Evolutionary conservation across 495 filamentous ascomycete species (phyloP).

Genomic region (Pyronema domesticum): DNA sequence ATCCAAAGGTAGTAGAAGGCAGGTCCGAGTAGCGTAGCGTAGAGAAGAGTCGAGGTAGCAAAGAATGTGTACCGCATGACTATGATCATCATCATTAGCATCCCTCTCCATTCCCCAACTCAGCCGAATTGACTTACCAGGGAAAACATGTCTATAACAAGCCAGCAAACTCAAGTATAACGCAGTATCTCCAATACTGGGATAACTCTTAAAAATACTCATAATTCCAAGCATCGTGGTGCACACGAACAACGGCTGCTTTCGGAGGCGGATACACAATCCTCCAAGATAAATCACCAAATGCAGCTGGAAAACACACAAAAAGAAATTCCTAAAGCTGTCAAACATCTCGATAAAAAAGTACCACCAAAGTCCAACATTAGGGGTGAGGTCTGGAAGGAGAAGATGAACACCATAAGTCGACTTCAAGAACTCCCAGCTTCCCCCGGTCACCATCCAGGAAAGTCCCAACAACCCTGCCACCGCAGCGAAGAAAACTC

Average conservation of each 20-base stretch:
- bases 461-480: slow-evolving; percentile 51
- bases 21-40: slow-evolving; percentile 73
- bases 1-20: slow-evolving; percentile 98
- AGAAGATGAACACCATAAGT: slow-evolving; percentile 86
- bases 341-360: slow-evolving; percentile 99
- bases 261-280: slow-evolving; percentile 53
- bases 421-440: slow-evolving; percentile 67
- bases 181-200: slow-evolving; percentile 71
- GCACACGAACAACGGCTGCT: slow-evolving; percentile 72
- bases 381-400: slow-evolving; percentile 83
- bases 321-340: slow-evolving; percentile 89
- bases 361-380: slow-evolving; percentile 97
- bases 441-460: slow-evolving; percentile 53
- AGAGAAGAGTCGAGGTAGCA: slow-evolving; percentile 59
- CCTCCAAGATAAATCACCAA: slow-evolving; percentile 73
- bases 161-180: slow-evolving; percentile 68
- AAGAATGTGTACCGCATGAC: slow-evolving; percentile 92
- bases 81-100: slow-evolving; percentile 20
- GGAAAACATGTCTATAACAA: slow-evolving; percentile 86
- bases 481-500: slow-evolving; percentile 31
- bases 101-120: neutral
- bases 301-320: slow-evolving; percentile 95
- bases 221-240: slow-evolving; percentile 70
- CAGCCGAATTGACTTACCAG: slow-evolving; percentile 38
- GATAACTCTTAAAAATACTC: slow-evolving; percentile 89